Evolutionary conservation across 2,329 filamentous ascomycete species (phyloP).

Genomic region (Westerdykella sp.): DNA sequence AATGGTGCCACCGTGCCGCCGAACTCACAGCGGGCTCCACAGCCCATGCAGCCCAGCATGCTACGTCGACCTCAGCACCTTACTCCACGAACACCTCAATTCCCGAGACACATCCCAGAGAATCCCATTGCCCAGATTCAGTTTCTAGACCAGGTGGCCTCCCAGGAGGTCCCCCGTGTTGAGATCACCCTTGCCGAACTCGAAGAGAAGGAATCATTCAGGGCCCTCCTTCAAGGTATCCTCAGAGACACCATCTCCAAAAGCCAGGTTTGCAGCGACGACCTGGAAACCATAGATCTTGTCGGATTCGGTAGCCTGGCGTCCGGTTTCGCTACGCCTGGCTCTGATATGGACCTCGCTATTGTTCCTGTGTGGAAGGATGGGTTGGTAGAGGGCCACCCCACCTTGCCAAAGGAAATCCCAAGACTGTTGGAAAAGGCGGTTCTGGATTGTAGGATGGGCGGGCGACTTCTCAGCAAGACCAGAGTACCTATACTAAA

Average conservation of each 20-base stretch:
- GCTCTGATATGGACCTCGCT: slow-evolving; percentile 87
- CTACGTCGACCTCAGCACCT: no score
- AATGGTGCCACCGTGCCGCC: no score
- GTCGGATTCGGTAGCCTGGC: slow-evolving; percentile 76
- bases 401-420: slow-evolving; percentile 51
- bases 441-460: slow-evolving; percentile 64
- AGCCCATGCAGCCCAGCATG: no score
- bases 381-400: slow-evolving; percentile 2
- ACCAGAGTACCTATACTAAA: slow-evolving; percentile 86
- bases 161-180: slow-evolving; percentile 49
- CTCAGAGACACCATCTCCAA: slow-evolving; percentile 55
- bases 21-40: no score
- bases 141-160: slow-evolving; percentile 41
- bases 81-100: no score
- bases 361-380: slow-evolving; percentile 56
- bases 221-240: slow-evolving; percentile 56
- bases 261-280: slow-evolving; percentile 43
- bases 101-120: slow-evolving; percentile 4
- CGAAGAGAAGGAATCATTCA: slow-evolving; percentile 64
- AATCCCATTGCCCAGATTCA: slow-evolving; percentile 32
- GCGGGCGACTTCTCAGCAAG: slow-evolving; percentile 68
- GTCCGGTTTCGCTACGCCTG: slow-evolving; percentile 78
- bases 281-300: slow-evolving; percentile 53
- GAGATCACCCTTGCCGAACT: slow-evolving; percentile 61
- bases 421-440: slow-evolving; percentile 70